Base-by-base conservation (phyloP, 441 rosid genomes). In the Gossypium trilobum region DNA sequence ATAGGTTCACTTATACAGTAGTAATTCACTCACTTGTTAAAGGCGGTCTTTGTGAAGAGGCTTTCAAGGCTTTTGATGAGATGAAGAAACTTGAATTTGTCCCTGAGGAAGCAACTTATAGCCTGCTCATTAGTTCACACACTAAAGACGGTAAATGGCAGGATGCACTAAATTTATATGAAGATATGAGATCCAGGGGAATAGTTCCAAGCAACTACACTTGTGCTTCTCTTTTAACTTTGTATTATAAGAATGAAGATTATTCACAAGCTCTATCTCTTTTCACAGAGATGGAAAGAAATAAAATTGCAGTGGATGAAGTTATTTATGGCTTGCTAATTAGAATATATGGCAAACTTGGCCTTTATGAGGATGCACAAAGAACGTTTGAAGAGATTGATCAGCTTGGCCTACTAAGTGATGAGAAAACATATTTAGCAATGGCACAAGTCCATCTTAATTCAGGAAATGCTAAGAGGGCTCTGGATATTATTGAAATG, bases 391-490 rank as follows among this genome's bases (percentile, higher is more conserved):
- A 82, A 81, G 97, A 91, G 85, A 84, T 75, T 68, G 67, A 84
- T 71, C 85, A 69, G 46, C 79, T 82, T 52, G 90, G 92, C 79
- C 70, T 90, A 56, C 87, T 93, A 74, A 82, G 81, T 68, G 85
- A 83, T 66, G 97, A 91, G 86, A 93, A 90, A 85, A 90, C 98
- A 6, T 91, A 87, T 82, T 76, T 93, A 83, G 89, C 95, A 36
- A 93, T 93, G 96, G 92, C 97, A 8, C 97, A 90, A 79, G 97
- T 93, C 57, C 85, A 90, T 84, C 86, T 88, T 7, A 86, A 75
- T 75, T 85, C 89, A 0, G 87, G 93, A 51, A 89, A 87, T 78
- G 83, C 79, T 61, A 87, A 79, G 76, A 90, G 83, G 73, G 98
- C 98, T 68, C 78, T 91, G 78, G 62, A 70, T 74, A 77, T 87